Conservation (phyloP, 2,329 filamentous ascomycete species). For the Rutstroemia sp. region DNA sequence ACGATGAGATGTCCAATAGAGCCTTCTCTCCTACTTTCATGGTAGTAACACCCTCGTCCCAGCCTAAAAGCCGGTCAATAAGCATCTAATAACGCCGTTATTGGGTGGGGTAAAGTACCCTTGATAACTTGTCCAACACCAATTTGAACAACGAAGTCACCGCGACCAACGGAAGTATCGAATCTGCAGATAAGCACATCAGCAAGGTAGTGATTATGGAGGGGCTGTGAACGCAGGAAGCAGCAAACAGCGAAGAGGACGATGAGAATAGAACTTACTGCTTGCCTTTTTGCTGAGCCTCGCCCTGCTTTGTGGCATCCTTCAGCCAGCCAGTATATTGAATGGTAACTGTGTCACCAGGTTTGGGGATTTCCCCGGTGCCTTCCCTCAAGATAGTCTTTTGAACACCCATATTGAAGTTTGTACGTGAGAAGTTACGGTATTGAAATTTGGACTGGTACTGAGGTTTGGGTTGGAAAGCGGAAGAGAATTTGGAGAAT, state of each 20-base stretch:
- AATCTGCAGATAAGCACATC: constrained; percentile 51
- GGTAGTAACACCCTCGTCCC: constrained; percentile 74
- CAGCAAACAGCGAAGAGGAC: neutral
- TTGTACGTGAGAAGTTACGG: constrained; percentile 23
- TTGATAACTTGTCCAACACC: constrained; percentile 80
- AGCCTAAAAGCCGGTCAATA: constrained; percentile 45
- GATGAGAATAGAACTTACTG: neutral
- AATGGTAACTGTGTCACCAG: constrained; percentile 72
- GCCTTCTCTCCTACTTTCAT: constrained; percentile 93
- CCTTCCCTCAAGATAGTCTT: constrained; percentile 60
- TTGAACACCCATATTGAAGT: constrained; percentile 58
- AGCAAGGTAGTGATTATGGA: neutral
- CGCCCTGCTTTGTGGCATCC: constrained; percentile 58
- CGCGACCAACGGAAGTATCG: constrained; percentile 74
- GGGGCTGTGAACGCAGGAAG: too few relatives aligned
- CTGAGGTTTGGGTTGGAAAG: constrained; percentile 3
- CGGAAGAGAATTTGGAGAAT: constrained; percentile 2
- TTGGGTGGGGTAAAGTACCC: constrained; percentile 46
- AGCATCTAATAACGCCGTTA: constrained; percentile 1
- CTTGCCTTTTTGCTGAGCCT: constrained; percentile 42
- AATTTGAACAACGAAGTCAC: constrained; percentile 69
- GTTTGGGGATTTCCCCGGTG: constrained; percentile 47
- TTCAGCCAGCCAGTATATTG: constrained; percentile 88
- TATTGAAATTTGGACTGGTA: constrained; percentile 4
- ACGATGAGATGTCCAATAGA: constrained; percentile 74